Percentiles rank a stretch among this genome's conserved stretches.
These are phyloP conservation scores for Ustilago loliicola DNA, from an alignment of 1,284 basidiomycete genomes.

Conservation along the genomic window DNA sequence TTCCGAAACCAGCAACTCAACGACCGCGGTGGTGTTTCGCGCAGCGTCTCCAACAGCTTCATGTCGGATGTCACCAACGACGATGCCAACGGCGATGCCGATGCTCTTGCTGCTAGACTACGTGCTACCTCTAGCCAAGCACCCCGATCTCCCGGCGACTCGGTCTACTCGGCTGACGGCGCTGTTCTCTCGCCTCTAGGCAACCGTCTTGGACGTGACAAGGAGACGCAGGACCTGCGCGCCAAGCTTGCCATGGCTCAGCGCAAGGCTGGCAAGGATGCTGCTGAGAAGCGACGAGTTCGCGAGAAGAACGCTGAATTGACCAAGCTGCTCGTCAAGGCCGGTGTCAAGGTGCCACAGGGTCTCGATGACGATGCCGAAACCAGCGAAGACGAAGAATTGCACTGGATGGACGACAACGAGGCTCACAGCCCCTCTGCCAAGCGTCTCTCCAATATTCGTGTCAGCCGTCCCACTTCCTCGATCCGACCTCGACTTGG, in stretches of 20 bases:
- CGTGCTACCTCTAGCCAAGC: slow-evolving; percentile 44
- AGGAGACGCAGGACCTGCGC: slow-evolving; percentile 62
- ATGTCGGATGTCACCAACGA: slow-evolving; percentile 45
- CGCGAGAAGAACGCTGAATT: slow-evolving; percentile 64
- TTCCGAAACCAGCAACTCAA: slow-evolving; percentile 50
- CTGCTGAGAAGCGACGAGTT: slow-evolving; percentile 61
- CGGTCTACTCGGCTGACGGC: slow-evolving; percentile 49
- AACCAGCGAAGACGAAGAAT: slow-evolving; percentile 57
- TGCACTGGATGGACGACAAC: slow-evolving; percentile 40
- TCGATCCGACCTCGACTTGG: slow-evolving; percentile 39
- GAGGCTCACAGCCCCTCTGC: slow-evolving; percentile 43
- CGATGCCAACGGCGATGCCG: slow-evolving; percentile 40
- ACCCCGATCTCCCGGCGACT: slow-evolving; percentile 47
- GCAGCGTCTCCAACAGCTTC: slow-evolving; percentile 57
- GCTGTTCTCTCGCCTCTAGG: slow-evolving; percentile 47
- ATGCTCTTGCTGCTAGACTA: slow-evolving; percentile 35
- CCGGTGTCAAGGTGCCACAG: slow-evolving; percentile 56
- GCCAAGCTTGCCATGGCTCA: slow-evolving; percentile 63
- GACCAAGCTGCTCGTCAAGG: slow-evolving; percentile 53
- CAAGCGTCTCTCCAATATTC: slow-evolving; percentile 31
- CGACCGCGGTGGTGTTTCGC: slow-evolving; percentile 35
- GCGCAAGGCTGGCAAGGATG: slow-evolving; percentile 65
- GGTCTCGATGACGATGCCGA: slow-evolving; percentile 58
- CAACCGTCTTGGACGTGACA: slow-evolving; percentile 50
- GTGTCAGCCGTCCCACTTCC: slow-evolving; percentile 27